A percentile compares a stretch with the other conserved stretches of the same genome.
Conservation (phyloP, 305 asterid genomes). For the Stenogyne calaminthoides region DNA sequence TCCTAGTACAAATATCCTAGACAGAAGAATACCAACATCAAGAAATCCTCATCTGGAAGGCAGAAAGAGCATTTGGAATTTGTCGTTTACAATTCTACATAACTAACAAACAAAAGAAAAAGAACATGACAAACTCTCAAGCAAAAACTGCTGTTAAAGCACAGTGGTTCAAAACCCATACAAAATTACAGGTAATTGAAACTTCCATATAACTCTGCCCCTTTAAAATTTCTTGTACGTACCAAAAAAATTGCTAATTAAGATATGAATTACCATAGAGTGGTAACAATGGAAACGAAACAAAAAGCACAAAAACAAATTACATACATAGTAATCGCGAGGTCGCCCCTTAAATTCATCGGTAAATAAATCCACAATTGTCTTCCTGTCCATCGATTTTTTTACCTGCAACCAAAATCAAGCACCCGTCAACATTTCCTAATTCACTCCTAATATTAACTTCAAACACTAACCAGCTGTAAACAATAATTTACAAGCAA, state of each 20-base stretch:
- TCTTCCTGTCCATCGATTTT: slow-evolving; percentile 89
- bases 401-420: slow-evolving; percentile 59
- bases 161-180: background rate
- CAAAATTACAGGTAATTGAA: background rate
- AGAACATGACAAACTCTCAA: background rate
- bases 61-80: background rate
- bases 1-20: background rate
- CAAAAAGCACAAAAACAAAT: background rate
- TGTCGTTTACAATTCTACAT: background rate
- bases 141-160: background rate
- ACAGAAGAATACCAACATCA: slow-evolving; percentile 5
- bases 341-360: slow-evolving; percentile 90
- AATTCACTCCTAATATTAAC: slow-evolving; percentile 8
- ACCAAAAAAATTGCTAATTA: background rate
- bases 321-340: slow-evolving; percentile 83
- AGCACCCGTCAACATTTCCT: background rate
- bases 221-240: background rate
- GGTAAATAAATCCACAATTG: slow-evolving; percentile 82
- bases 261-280: slow-evolving; percentile 11
- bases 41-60: background rate
- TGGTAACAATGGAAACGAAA: background rate
- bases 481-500: background rate
- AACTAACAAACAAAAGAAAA: background rate
- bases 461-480: slow-evolving; percentile 1
- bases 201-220: background rate